Conservation (phyloP, 2,329 filamentous ascomycete genomes). For the Karstenula rhodostoma region DNA sequence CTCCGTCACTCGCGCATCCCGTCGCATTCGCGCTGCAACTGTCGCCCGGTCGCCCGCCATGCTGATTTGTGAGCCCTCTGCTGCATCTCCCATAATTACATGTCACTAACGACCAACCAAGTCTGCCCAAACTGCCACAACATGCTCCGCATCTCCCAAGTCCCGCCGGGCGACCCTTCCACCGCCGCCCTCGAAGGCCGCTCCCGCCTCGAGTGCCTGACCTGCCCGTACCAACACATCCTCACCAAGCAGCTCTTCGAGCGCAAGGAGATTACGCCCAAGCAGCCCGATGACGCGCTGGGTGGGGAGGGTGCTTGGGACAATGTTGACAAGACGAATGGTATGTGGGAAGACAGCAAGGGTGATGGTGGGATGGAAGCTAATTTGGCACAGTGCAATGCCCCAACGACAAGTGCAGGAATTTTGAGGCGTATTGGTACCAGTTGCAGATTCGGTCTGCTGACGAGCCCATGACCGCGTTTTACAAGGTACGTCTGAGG, state of each 20-base stretch:
- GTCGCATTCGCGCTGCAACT: conserved; percentile 5
- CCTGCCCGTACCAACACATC: conserved; percentile 90
- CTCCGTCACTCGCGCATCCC: neutral
- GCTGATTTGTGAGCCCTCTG: conserved; percentile 68
- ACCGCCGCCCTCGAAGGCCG: conserved; percentile 50
- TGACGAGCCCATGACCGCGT: conserved; percentile 98
- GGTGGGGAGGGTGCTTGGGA: conserved; percentile 89
- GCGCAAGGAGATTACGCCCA: conserved; percentile 79
- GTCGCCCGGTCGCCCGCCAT: conserved; percentile 51
- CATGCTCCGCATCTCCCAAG: conserved; percentile 75
- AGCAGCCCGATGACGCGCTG: conserved; percentile 89
- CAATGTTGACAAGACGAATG: conserved; percentile 82
- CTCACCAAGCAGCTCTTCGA: conserved; percentile 84
- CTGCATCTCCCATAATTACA: neutral
- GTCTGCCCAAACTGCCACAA: conserved; percentile 88
- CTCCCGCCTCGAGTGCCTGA: conserved; percentile 94
- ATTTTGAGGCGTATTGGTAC: conserved; percentile 88
- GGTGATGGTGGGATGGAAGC: neutral
- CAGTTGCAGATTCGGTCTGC: conserved; percentile 97
- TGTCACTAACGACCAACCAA: conserved; percentile 4
- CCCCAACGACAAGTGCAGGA: conserved; percentile 79
- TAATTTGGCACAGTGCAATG: conserved; percentile 71
- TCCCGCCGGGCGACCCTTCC: conserved; percentile 51
- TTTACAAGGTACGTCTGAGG: conserved; percentile 76
- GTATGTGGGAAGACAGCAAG: conserved; percentile 44